Conservation (phyloP, 2,329 filamentous ascomycete species). For the Epichloe typhina region DNA sequence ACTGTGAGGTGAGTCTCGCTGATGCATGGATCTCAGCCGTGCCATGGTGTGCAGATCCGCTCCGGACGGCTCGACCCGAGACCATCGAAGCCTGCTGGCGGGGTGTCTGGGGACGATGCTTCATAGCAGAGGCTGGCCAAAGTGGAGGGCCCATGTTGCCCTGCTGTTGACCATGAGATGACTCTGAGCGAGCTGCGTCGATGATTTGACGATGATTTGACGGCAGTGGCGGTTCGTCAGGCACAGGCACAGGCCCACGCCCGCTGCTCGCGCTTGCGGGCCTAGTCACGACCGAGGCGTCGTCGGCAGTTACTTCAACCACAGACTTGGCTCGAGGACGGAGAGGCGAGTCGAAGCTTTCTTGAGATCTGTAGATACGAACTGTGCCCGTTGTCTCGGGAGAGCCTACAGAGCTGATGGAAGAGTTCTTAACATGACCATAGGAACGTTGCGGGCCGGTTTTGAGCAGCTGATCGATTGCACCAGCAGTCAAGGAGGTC, state of each 20-base stretch:
- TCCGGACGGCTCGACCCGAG: conserved; percentile 35
- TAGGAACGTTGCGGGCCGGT: conserved; percentile 17
- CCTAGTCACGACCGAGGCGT: conserved; percentile 30
- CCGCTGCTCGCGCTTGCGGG: conserved; percentile 64
- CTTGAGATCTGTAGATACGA: conserved; percentile 32
- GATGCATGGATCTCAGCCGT: conserved; percentile 35
- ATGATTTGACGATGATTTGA: conserved; percentile 74
- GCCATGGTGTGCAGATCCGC: conserved; percentile 34
- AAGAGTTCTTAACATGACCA: conserved; percentile 24
- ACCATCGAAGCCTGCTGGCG: conserved; percentile 33
- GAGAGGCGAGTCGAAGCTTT: conserved; percentile 33
- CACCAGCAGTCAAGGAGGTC: conserved; percentile 68
- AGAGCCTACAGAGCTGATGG: conserved; percentile 21
- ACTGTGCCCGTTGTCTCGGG: conserved; percentile 28
- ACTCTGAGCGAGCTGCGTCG: conserved; percentile 56
- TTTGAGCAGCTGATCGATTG: conserved; percentile 64
- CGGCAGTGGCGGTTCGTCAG: conserved; percentile 58
- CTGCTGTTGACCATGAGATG: conserved; percentile 30
- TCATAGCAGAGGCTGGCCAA: conserved; percentile 62
- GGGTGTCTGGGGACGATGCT: conserved; percentile 47
- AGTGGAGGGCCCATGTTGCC: conserved; percentile 70
- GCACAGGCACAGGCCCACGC: conserved; percentile 25
- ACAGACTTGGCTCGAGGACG: conserved; percentile 24
- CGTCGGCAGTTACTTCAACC: conserved; percentile 28
- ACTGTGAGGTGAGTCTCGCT: conserved; percentile 21